A percentile compares a stretch with the other conserved stretches of the same genome.
These are phyloP conservation scores for Pseudomonodictys pantanalensis DNA, from an alignment of 495 filamentous ascomycete genomes.

Conservation along the genomic window DNA sequence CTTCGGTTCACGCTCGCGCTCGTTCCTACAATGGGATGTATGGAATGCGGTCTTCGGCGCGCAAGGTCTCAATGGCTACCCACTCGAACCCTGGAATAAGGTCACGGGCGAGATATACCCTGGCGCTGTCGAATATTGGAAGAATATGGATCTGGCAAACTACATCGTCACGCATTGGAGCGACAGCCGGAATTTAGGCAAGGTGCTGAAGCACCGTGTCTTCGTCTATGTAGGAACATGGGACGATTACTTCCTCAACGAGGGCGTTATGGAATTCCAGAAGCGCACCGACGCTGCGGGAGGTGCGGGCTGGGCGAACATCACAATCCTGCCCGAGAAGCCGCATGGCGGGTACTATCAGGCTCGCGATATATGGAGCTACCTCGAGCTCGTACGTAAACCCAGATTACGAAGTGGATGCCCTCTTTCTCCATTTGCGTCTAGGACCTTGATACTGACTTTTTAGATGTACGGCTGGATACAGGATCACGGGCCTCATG, in stretches of 20 bases:
- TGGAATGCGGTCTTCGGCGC: conserved; percentile 34
- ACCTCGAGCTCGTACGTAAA: conserved; percentile 21
- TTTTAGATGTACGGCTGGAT: too few species aligned
- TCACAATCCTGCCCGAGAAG: conserved; percentile 14
- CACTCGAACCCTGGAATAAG: conserved; percentile 33
- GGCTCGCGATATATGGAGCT: conserved; percentile 11
- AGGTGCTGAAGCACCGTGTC: conserved; percentile 19
- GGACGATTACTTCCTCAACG: conserved; percentile 33
- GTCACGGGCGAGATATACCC: conserved; percentile 33
- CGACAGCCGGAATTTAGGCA: conserved; percentile 16
- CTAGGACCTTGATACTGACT: too few species aligned
- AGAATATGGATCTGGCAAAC: conserved; percentile 22
- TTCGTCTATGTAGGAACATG: conserved; percentile 27
- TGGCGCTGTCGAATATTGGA: conserved; percentile 29
- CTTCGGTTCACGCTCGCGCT: conserved; percentile 22
- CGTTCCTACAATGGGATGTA: conserved; percentile 27
- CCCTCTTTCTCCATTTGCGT: too few species aligned
- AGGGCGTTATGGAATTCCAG: conserved; percentile 28
- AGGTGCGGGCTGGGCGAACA: conserved; percentile 27
- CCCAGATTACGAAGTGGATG: too few species aligned
- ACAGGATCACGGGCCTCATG: conserved; percentile 26
- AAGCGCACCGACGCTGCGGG: conserved; percentile 7
- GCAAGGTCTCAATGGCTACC: conserved; percentile 31
- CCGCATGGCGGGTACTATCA: conserved; percentile 28
- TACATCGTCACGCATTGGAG: conserved; percentile 26